Conservation (phyloP, 257 asterid species). For the Leptodermis oblonga region DNA sequence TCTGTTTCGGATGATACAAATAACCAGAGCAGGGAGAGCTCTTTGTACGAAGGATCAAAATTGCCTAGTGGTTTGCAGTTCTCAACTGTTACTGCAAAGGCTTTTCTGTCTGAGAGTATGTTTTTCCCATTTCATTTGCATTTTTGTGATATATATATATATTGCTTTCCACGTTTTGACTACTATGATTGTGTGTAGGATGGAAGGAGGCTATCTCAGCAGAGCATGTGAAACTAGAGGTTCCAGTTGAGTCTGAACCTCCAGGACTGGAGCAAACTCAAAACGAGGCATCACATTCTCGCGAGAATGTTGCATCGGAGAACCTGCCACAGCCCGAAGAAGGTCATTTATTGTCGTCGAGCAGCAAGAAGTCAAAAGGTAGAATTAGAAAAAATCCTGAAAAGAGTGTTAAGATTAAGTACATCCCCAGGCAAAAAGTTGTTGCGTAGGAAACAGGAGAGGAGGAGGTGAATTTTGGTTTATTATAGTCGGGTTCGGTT, state of each 20-base stretch:
- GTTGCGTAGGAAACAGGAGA: constrained; percentile 34
- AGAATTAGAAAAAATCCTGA: constrained; percentile 40
- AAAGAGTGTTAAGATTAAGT: constrained; percentile 43
- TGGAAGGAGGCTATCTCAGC: constrained; percentile 75
- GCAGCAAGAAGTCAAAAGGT: constrained; percentile 23
- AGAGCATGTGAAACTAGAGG: constrained; percentile 61
- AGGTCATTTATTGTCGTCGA: constrained; percentile 12
- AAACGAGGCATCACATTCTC: constrained; percentile 29
- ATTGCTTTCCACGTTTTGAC: neutral
- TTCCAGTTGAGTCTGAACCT: constrained; percentile 42
- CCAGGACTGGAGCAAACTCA: constrained; percentile 26
- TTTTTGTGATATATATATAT: neutral
- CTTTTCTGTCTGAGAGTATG: constrained; percentile 67
- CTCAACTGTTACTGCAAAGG: constrained; percentile 50
- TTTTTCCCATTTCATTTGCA: constrained; percentile 6
- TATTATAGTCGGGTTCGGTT: constrained; percentile 23
- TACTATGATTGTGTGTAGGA: constrained; percentile 42
- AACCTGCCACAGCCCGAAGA: constrained; percentile 19
- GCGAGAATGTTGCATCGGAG: constrained; percentile 23
- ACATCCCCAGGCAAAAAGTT: constrained; percentile 57
- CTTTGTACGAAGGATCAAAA: constrained; percentile 29
- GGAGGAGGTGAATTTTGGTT: constrained; percentile 5
- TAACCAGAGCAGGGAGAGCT: constrained; percentile 26
- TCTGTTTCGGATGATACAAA: constrained; percentile 22
- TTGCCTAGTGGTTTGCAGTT: constrained; percentile 33